Base-by-base conservation (phyloP, 192 early-diverging fungal species). In the Thamnidium elegans region DNA sequence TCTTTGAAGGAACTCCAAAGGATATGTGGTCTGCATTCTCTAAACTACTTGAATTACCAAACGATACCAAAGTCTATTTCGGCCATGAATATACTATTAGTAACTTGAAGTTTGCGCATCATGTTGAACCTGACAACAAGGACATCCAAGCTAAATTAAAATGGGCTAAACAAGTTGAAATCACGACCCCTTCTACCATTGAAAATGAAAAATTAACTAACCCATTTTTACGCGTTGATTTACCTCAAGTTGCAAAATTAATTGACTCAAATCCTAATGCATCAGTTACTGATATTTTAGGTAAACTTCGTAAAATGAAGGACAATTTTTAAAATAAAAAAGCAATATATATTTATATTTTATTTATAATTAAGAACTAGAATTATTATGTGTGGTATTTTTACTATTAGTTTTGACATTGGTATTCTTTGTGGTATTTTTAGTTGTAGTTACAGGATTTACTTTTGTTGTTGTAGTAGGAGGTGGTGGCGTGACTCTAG, bases 61-160 rank as follows among this genome's bases (percentile, higher is more conserved):
- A 79, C 10, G 88, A 92, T 34, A 98, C 95, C 0, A 75, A 83
- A 58, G 92, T 98, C 7, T 98, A 89, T 56, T 93, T 89, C 71
- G 93, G 94, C 1, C 94, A 99, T 68, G 96, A 98, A 73, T 98
- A 99, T 63, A 99, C 94, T 3, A 63, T 65, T 6, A 68, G 79
- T 10, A 89, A 92, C 63, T 72, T 89, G 13, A 64, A 61, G 20
- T 78, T 78, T 65, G 68, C 63, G 8, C 20, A 51, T 1, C 50
- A 51, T 10, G 51, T 68, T 7, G 76, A 78, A 46, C 76, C 70
- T 4, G 30, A 70, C 5, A 78, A 77, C 31, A 21, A 65, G 8
- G 63, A 64, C 1, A 51, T 78, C 20, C 20, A 64, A 30, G 42
- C 55, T 23, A 72, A 72, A 32, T 32, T 67, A 3, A 26, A 26